Base-by-base conservation (phyloP, 108 stramenopile species). In the Stephanodiscus minutulus region DNA sequence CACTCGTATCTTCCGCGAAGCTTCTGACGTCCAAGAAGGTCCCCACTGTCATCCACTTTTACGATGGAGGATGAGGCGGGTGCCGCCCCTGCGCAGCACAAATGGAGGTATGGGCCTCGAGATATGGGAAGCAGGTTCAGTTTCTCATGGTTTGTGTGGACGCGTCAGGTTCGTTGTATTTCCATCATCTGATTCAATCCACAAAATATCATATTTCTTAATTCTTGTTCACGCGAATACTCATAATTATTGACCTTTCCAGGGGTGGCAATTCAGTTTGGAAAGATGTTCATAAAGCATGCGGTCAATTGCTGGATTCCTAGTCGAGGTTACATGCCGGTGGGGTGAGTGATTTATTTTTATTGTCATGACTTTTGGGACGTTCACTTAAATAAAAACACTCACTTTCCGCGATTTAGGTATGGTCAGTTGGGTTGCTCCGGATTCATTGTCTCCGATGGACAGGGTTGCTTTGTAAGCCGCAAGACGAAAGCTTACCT, bases 81-180 rank as follows among this genome's bases (percentile, higher is more conserved):
- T 85, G 84, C 82, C 84, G 84, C 71, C 84, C 84, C 57, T 85
- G 84, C 59, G 81, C 84, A 60, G 74, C 73, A 69, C 77, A 79
- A 57, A 85, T 85, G 84, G 77, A 72, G 55, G 11, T n/a, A 18
- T 85, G 84, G 84, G 77, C 84, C 5, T 31, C 18, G 55, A 73
- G 31, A 35, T 62, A 52, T 24, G 70, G 67, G 21, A 35, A 68
- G 13, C 62, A 64, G 21, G 76, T 64, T 61, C 83, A 82, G 41
- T 84, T 84, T 55, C 72, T 84, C 22, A 77, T 73, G 52, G 71
- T 77, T 46, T 84, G 76, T 39, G 83, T 84, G 0, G 83, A 84
- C 11, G 36, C 59, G 41, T 44, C 21, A n/a, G n/a, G n/a, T n/a
- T n/a, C n/a, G n/a, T n/a, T n/a, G n/a, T n/a, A n/a, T n/a, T n/a